Conservation (phyloP, 2,329 filamentous ascomycete species). For the Salinomyces thailandicus region DNA sequence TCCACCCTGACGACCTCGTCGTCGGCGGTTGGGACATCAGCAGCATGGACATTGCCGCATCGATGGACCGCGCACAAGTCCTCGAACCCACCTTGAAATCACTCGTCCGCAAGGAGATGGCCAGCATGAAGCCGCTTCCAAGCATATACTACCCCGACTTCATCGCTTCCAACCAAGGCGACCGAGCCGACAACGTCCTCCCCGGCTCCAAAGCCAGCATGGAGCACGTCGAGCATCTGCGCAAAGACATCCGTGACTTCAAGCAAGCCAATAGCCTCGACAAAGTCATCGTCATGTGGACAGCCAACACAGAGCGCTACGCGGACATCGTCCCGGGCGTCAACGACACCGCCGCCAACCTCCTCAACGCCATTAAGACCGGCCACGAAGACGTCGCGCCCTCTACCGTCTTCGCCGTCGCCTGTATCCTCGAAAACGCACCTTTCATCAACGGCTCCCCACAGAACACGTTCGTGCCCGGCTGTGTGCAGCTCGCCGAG, state of each 20-base stretch:
- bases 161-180: slow-evolving; percentile 96
- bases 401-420: slow-evolving; percentile 91
- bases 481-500: slow-evolving; percentile 80
- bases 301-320: slow-evolving; percentile 96
- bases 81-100: slow-evolving; percentile 90
- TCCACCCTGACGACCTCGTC: slow-evolving; percentile 89
- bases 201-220: slow-evolving; percentile 72
- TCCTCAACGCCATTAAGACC: slow-evolving; percentile 73
- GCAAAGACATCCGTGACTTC: slow-evolving; percentile 88
- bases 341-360: slow-evolving; percentile 93
- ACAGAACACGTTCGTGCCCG: slow-evolving; percentile 97
- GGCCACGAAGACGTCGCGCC: slow-evolving; percentile 89
- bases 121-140: slow-evolving; percentile 73
- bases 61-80: slow-evolving; percentile 93
- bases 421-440: slow-evolving; percentile 76
- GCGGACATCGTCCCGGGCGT: slow-evolving; percentile 78
- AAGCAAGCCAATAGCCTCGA: slow-evolving; percentile 75
- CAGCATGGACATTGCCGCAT: slow-evolving; percentile 71
- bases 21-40: slow-evolving; percentile 98
- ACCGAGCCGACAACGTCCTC: slow-evolving; percentile 84
- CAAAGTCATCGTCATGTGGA: slow-evolving; percentile 97
- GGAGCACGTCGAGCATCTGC: slow-evolving; percentile 86
- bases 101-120: slow-evolving; percentile 87
- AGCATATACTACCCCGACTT: slow-evolving; percentile 99
- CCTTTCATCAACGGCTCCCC: slow-evolving; percentile 99